These are phyloP conservation scores for Jackrogersella multiformis DNA, from an alignment of 495 filamentous ascomycete species.

Conservation along the genomic window DNA sequence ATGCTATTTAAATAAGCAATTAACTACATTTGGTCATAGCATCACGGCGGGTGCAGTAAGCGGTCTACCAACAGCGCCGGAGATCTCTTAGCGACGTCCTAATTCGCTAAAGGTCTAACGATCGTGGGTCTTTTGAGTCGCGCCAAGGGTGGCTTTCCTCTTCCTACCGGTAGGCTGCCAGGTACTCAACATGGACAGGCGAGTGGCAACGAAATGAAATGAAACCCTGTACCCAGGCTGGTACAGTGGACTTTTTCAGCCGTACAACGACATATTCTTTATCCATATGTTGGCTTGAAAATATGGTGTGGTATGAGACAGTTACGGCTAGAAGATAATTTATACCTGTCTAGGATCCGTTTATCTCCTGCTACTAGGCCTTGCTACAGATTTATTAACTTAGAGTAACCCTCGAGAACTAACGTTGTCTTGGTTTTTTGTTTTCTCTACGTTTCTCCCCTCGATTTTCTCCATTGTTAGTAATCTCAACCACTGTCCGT, in stretches of 20 bases:
- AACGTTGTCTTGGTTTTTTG: not conserved
- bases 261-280: not conserved
- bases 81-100: not conserved
- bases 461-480: not conserved
- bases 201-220: slow-evolving; percentile 15
- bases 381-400: slow-evolving; percentile 10
- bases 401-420: not conserved
- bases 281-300: slow-evolving; percentile 4
- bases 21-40: slow-evolving; percentile 4
- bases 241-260: too few species aligned
- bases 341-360: not conserved
- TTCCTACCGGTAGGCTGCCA: not conserved
- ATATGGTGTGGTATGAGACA: slow-evolving; percentile 24
- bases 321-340: slow-evolving; percentile 15
- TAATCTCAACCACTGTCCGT: not conserved
- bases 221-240: not conserved
- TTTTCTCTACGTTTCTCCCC: slow-evolving; percentile 8
- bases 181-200: not conserved
- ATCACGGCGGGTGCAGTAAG: slow-evolving; percentile 5
- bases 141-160: slow-evolving; percentile 9
- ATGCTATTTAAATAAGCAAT: not conserved
- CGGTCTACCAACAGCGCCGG: not conserved
- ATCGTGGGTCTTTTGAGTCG: not conserved
- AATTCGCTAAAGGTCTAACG: slow-evolving; percentile 12
- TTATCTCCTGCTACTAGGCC: not conserved